phyloP scores from a whole-genome alignment of 2,329 filamentous ascomycete genomes.

The Chaetomium sp. region DNA sequence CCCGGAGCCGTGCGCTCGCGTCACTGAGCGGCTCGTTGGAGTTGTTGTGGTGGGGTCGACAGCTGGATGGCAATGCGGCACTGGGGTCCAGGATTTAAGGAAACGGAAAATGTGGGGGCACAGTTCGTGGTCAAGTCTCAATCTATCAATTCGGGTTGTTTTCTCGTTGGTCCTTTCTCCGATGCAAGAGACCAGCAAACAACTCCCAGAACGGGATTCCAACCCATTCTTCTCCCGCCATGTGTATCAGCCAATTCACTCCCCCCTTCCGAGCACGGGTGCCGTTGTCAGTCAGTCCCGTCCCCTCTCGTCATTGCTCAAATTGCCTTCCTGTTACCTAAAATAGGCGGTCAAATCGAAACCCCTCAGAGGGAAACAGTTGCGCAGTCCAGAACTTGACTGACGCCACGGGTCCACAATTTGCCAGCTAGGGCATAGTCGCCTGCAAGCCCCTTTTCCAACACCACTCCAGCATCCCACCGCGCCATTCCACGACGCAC shows the following conservation, averaged over 20 bases:
- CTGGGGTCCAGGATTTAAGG: conserved; percentile 9
- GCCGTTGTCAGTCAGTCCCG: background rate
- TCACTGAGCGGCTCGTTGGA: background rate
- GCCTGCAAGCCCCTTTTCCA: conserved; percentile 15
- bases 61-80: conserved; percentile 5
- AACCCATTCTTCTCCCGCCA: conserved; percentile 1
- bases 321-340: background rate
- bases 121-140: conserved; percentile 3
- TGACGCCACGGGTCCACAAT: background rate
- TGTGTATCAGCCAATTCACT: background rate
- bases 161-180: conserved; percentile 2
- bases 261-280: no score
- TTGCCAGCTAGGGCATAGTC: conserved; percentile 9
- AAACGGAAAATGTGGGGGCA: background rate
- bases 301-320: background rate
- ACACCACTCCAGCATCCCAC: background rate
- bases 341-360: conserved; percentile 7
- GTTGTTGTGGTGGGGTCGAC: conserved; percentile 7
- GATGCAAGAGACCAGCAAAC: background rate
- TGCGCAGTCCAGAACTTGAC: conserved; percentile 10
- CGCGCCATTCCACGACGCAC: background rate
- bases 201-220: background rate
- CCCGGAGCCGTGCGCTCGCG: background rate
- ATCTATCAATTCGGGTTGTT: conserved; percentile 11
- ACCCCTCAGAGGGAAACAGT: conserved; percentile 18